Evolutionary conservation across 208 protist genomes (phyloP), one percentile per base, ranked within the genome.

Genomic region (Histomonas meleagridis): DNA sequence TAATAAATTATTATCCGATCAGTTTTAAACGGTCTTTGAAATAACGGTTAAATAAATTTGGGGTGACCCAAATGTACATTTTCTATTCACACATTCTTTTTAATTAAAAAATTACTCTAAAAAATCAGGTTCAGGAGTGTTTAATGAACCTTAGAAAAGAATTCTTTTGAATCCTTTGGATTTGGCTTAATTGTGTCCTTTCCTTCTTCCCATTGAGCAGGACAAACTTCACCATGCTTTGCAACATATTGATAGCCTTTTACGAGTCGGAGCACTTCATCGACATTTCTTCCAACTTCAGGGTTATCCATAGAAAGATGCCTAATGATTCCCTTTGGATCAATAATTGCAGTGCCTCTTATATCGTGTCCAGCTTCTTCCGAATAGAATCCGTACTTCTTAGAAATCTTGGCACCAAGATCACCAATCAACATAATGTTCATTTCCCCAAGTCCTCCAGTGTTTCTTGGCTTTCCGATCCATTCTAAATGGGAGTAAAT

Each of bases 371-470:
- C 92, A 72, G 46, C 26, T 51, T 92, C 90, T 7, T 53, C 35
- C 16, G 55, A n/a, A 7, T 91, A 57, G 35, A 91, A 32, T 5
- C 76, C 92, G 32, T 92, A 92, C 43, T 21, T 2, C 16, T 57
- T 46, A 14, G 79, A 70, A 32, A 92, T 91, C 53, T 51, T 55
- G 3, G 51, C 46, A 16, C 1, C 91, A 18, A 32, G 49, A n/a
- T 93, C 92, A 51, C 69, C 51, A 9, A 93, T 46, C 18, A 93
- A 28, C 18, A 72, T 38, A 38, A 93, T 70, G 0, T 91, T 57
- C 69, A 93, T 81, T 49, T 28, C 38, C 43, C 46, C n/a, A 35
- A 93, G 12, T 70, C 92, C 91, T 26, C 57, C 90, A 9, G 38
- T 16, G 16, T 81, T 16, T 46, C 69, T 21, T n/a, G 40, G 21